Base-by-base conservation (phyloP, 148 eudicot species). In the Chenopodium formosanum region DNA sequence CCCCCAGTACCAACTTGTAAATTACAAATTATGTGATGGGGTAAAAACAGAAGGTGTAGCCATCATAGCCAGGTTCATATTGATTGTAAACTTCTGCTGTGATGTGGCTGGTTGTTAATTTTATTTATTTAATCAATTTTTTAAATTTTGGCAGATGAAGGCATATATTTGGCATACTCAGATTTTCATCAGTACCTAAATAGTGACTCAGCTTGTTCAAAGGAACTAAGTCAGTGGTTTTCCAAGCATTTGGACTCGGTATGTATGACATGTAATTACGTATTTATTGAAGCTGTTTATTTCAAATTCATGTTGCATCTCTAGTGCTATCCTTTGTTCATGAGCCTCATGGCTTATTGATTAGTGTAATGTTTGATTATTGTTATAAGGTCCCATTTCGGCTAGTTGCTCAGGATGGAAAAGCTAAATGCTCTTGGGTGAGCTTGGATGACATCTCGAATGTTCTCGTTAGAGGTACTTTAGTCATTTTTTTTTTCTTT, bases 341-440 rank as follows among this genome's bases (percentile, higher is more conserved):
- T 11, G 44, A 40, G 44, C 44, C 44, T 10, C 16, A 12, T 83
- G 78, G 23, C 62, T 56, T 14, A 58, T 44, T 73, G 44, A 58
- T 65, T 40, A 11, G 31, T 67, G 46, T 25, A 68, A 65, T 80
- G 78, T 75, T 78, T 69, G 69, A 76, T 73, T 71, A 9, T 23
- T 82, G 74, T 82, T 40, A 46, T 78, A 82, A 96, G 99, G 97
- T 93, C 82, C 99, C 99, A 83, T 94, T 89, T 80, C 92, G 93
- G 74, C 87, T 96, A 82, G 99, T 96, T 81, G 99, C 94, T 46
- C 97, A 96, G 85, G 98, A 94, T 91, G 99, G 99, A 19, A 96
- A 94, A 88, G 87, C 98, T 82, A 96, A 94, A 87, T 90, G 97
- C 86, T 94, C 98, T 14, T 89, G 94, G 93, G 90, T 96, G 87